Conservation (phyloP, 202 grass and related monocot species). For the Carex sylvatica region DNA sequence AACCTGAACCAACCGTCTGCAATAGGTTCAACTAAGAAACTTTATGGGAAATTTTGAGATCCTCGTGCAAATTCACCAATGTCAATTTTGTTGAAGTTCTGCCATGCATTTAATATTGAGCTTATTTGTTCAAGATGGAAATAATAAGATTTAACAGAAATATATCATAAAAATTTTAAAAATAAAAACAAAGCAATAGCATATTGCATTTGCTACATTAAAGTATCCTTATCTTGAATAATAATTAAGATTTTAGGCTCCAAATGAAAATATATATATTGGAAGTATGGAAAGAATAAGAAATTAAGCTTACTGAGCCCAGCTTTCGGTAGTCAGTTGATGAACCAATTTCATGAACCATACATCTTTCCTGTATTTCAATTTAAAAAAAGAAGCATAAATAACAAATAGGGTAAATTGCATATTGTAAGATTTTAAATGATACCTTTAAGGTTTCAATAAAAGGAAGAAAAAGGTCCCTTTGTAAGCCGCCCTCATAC, state of each 20-base stretch:
- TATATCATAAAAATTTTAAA: neutral
- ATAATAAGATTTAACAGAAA: neutral
- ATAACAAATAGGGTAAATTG: neutral
- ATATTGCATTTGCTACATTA: neutral
- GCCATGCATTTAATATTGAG: neutral
- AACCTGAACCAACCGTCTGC: neutral
- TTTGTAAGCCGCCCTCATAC: conserved; percentile 93
- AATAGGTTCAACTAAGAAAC: neutral
- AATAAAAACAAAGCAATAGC: neutral
- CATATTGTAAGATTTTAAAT: conserved; percentile 10
- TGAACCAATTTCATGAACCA: conserved; percentile 73
- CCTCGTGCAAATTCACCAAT: neutral
- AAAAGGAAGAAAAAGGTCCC: conserved; percentile 88
- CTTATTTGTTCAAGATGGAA: neutral
- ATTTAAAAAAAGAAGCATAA: conserved; percentile 20
- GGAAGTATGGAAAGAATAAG: conserved; percentile 20
- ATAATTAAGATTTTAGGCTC: neutral
- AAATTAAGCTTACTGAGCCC: conserved; percentile 68
- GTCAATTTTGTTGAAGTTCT: neutral
- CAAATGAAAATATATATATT: neutral
- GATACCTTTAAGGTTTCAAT: conserved; percentile 87
- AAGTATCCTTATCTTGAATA: neutral
- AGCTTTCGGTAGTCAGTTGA: conserved; percentile 76
- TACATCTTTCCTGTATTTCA: conserved; percentile 69
- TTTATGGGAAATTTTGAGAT: neutral